phyloP scores from a whole-genome alignment of 1,284 basidiomycete genomes.

The Mycena sp. region DNA sequence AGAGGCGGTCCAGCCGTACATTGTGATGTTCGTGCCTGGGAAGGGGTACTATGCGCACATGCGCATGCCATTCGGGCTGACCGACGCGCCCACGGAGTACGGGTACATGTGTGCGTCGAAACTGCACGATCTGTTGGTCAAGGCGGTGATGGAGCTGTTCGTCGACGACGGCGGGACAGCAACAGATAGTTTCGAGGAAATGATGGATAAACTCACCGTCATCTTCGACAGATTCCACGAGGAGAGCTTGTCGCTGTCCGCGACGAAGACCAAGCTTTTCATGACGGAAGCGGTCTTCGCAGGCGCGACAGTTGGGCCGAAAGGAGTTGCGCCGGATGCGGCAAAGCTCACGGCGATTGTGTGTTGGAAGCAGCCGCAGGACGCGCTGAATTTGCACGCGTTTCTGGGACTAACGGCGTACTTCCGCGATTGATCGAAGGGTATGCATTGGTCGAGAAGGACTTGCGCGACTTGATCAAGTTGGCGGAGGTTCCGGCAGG shows the following conservation, averaged over 20 bases:
- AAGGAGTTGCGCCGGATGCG: constrained; percentile 43
- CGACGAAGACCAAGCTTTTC: constrained; percentile 44
- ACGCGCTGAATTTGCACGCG: constrained; percentile 36
- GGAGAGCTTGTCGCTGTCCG: constrained; percentile 40
- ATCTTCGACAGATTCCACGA: constrained; percentile 37
- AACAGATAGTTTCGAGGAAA: constrained; percentile 37
- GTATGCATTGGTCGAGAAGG: constrained; percentile 40
- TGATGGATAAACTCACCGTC: constrained; percentile 31
- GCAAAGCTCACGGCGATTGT: constrained; percentile 46
- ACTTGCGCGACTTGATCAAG: constrained; percentile 39
- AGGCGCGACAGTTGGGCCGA: constrained; percentile 39
- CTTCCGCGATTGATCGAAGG: constrained; percentile 41
- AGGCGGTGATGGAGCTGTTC: constrained; percentile 41
- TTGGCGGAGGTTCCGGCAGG: constrained; percentile 32
- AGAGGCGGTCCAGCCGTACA: constrained; percentile 43
- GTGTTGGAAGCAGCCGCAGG: constrained; percentile 42
- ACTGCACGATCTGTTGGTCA: constrained; percentile 4
- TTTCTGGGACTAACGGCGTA: constrained; percentile 39
- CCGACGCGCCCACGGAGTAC: constrained; percentile 51
- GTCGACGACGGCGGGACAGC: constrained; percentile 44
- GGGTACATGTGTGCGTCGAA: constrained; percentile 31
- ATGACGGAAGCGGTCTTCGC: constrained; percentile 44
- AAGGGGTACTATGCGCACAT: constrained; percentile 47
- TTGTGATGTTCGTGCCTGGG: constrained; percentile 50
- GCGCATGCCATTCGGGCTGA: constrained; percentile 30